phyloP scores from a whole-genome alignment of 345 rosid genomes.

The Rhodamnia argentea region DNA sequence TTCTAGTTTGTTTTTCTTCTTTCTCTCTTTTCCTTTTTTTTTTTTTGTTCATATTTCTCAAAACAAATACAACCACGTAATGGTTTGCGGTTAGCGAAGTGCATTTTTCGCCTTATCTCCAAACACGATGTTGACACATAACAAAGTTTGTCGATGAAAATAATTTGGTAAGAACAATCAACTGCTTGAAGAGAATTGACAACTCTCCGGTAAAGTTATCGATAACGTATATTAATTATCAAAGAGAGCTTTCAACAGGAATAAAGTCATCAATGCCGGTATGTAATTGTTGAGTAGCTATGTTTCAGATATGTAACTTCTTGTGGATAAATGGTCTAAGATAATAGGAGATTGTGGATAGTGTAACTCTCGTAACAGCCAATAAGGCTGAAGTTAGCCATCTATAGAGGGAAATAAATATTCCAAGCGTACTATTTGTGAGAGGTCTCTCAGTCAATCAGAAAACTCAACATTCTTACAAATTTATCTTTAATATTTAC shows the following conservation, averaged over 20 bases:
- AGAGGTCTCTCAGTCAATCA: neutral
- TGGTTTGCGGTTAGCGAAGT: neutral
- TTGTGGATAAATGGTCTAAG: too few species aligned
- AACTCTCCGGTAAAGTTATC: neutral
- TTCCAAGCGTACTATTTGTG: neutral
- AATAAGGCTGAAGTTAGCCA: too few species aligned
- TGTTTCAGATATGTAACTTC: too few species aligned
- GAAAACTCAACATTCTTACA: neutral
- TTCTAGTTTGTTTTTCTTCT: neutral
- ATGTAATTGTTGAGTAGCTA: too few species aligned
- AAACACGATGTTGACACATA: neutral
- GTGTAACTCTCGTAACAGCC: too few species aligned
- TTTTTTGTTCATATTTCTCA: neutral
- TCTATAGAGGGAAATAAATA: neutral
- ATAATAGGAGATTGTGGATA: too few species aligned
- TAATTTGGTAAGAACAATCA: neutral
- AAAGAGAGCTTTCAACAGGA: neutral
- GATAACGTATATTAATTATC: neutral
- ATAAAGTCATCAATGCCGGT: too few species aligned
- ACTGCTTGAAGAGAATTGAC: neutral
- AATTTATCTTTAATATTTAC: neutral
- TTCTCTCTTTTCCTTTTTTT: neutral
- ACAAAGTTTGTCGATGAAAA: neutral
- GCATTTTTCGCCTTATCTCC: neutral
- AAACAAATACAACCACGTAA: neutral